Percentiles rank a stretch among this genome's conserved stretches.
Conservation (phyloP, 495 filamentous ascomycete species). For the Apiosordaria backusii region DNA sequence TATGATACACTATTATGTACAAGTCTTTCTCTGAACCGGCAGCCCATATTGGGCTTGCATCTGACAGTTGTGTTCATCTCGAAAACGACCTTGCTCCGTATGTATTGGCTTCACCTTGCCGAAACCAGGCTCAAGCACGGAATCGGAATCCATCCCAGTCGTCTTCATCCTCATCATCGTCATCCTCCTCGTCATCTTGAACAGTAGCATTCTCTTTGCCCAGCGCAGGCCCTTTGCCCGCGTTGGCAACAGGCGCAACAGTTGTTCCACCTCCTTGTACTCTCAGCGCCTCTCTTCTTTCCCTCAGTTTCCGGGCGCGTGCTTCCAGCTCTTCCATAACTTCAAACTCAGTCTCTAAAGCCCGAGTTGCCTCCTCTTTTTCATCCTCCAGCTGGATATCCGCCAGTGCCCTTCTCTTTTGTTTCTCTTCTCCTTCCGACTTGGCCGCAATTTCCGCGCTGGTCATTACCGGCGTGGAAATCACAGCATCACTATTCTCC, state of each 20-base stretch:
- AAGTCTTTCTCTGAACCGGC: no score
- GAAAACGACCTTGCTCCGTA: not conserved
- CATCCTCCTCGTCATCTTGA: conserved; percentile 42
- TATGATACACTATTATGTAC: not conserved
- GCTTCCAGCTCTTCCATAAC: conserved; percentile 90
- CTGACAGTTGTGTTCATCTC: no score
- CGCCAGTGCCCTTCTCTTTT: conserved; percentile 58
- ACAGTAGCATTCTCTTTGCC: conserved; percentile 38
- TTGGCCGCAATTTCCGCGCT: conserved; percentile 70
- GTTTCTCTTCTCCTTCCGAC: conserved; percentile 55
- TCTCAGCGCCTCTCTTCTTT: conserved; percentile 55
- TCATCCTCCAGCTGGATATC: conserved; percentile 62
- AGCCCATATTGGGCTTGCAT: not conserved
- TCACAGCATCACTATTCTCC: conserved; percentile 49
- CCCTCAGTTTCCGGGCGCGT: conserved; percentile 70
- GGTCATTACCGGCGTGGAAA: conserved; percentile 67
- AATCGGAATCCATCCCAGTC: conserved; percentile 72
- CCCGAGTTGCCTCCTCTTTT: conserved; percentile 77
- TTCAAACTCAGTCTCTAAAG: conserved; percentile 85
- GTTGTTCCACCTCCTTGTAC: conserved; percentile 25
- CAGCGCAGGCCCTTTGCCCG: conserved; percentile 21
- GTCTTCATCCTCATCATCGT: conserved; percentile 56
- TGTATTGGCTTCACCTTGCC: conserved; percentile 10
- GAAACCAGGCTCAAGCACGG: conserved; percentile 28
- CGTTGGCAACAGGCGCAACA: conserved; percentile 3